phyloP scores from a whole-genome alignment of 352 stramenopile species.

The Pythium diclinum region DNA sequence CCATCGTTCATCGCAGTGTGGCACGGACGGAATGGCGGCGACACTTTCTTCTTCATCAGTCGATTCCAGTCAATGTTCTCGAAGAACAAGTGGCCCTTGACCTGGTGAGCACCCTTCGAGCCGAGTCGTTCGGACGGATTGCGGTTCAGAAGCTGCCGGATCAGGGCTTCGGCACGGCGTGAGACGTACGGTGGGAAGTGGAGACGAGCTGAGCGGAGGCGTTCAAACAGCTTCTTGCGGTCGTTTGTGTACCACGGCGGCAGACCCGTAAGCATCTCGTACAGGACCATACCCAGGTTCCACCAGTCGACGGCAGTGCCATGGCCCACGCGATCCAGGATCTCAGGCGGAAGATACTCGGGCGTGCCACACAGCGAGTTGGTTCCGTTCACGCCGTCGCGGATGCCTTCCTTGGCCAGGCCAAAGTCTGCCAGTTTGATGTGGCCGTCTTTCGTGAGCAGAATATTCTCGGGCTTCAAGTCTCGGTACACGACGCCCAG shows the following conservation, averaged over 20 bases:
- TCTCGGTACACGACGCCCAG: constrained; percentile 88
- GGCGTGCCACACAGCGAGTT: constrained; percentile 90
- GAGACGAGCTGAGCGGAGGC: constrained; percentile 69
- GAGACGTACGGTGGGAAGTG: constrained; percentile 87
- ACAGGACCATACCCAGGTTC: constrained; percentile 90
- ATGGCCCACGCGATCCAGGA: constrained; percentile 86
- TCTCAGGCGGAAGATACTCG: constrained; percentile 92
- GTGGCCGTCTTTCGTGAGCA: constrained; percentile 73
- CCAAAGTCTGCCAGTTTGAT: constrained; percentile 82
- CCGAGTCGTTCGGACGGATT: constrained; percentile 69
- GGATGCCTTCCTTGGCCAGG: constrained; percentile 86
- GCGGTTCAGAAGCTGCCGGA: constrained; percentile 77
- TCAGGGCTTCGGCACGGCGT: constrained; percentile 63
- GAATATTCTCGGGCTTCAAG: constrained; percentile 85
- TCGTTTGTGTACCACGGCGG: constrained; percentile 92
- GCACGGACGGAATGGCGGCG: constrained; percentile 73
- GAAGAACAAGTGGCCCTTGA: constrained; percentile 81
- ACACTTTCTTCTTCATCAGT: constrained; percentile 55
- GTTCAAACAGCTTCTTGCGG: constrained; percentile 90
- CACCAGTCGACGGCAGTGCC: constrained; percentile 92
- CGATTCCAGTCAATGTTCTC: constrained; percentile 70
- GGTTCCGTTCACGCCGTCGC: constrained; percentile 72
- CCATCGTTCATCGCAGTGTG: constrained; percentile 65
- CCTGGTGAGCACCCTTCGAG: constrained; percentile 58
- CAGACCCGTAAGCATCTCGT: constrained; percentile 93